Base-by-base conservation (phyloP, 257 asterid species). In the Solanum acaule region DNA sequence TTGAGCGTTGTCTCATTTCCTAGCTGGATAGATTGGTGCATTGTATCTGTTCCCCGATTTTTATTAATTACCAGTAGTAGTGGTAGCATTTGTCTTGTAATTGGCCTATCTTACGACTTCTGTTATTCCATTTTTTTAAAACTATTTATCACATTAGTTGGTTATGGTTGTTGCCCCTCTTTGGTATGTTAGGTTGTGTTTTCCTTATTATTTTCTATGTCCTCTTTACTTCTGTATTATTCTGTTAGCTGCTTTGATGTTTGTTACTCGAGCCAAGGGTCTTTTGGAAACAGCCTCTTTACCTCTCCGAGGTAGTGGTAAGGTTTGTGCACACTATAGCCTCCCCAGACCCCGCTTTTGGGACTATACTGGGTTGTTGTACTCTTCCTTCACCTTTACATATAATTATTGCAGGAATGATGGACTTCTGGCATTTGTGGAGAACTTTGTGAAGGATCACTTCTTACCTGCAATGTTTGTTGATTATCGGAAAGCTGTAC, bases 391-490 rank as follows among this genome's bases (percentile, higher is more conserved):
- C 40, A 82, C 29, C 31, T 49, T 20, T 29, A 49, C 42, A 1
- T 49, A 49, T 49, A 82, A 49, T 82, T 46, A 81, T 91, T 92
- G 94, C 98, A 97, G 99, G 93, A 97, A 96, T 87, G 99, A 97
- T 91, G 98, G 98, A 86, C 92, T 97, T 93, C 93, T 97, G 91
- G 93, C 97, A 63, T 97, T 97, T 91, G 94, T 94, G 89, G 99
- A 97, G 91, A 97, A 94, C 93, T 97, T 97, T 91, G 98, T 97
- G 94, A 97, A 97, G 93, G 99, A 97, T 92, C 99, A 93, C 93
- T 95, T 97, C 90, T 92, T 97, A 91, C 99, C 99, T 63, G 94
- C 99, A 87, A 93, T 97, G 99, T 97, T 95, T 92, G 99, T 97
- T 72, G 99, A 97, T 91, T 97, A 97, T 89, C 94, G 99, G 93